Evolutionary conservation across 2,329 filamentous ascomycete genomes (phyloP).

Genomic region (Exophiala viscosa): DNA sequence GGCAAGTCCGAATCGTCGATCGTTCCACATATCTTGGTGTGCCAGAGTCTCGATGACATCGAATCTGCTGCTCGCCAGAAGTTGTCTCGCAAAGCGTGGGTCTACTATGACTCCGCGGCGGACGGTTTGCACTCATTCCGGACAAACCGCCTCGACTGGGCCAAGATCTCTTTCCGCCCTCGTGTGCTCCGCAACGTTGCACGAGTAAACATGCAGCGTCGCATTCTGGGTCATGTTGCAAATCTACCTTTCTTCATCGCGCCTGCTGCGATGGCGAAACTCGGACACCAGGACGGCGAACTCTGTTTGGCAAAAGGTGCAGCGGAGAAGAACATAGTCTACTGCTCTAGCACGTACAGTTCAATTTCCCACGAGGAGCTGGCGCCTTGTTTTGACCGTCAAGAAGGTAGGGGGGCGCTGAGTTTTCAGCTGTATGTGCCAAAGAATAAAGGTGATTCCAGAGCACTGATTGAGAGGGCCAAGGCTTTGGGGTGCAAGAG

Average conservation of each 20-base stretch:
- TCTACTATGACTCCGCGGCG: constrained; percentile 7
- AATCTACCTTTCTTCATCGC: constrained; percentile 37
- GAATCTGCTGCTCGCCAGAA: constrained; percentile 2
- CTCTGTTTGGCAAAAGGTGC: constrained; percentile 35
- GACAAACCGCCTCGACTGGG: constrained; percentile 18
- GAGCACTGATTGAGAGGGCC: no score
- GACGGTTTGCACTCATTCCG: constrained; percentile 16
- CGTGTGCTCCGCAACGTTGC: constrained; percentile 42
- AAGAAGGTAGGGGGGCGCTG: no score
- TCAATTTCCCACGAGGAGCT: no score
- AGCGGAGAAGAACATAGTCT: constrained; percentile 10
- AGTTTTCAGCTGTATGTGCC: no score
- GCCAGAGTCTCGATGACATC: constrained; percentile 11
- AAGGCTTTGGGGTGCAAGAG: no score
- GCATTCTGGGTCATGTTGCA: constrained; percentile 34
- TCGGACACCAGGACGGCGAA: constrained; percentile 34
- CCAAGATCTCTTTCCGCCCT: constrained; percentile 36
- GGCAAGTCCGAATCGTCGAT: no score
- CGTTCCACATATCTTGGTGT: neutral
- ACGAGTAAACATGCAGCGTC: neutral
- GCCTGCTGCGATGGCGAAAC: constrained; percentile 36
- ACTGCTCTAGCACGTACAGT: no score
- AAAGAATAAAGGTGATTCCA: no score
- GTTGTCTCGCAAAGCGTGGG: constrained; percentile 2
- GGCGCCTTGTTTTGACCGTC: no score